Conservation (phyloP, 805 yeast genomes). For the Vanderwaltozyma tropicalis region DNA sequence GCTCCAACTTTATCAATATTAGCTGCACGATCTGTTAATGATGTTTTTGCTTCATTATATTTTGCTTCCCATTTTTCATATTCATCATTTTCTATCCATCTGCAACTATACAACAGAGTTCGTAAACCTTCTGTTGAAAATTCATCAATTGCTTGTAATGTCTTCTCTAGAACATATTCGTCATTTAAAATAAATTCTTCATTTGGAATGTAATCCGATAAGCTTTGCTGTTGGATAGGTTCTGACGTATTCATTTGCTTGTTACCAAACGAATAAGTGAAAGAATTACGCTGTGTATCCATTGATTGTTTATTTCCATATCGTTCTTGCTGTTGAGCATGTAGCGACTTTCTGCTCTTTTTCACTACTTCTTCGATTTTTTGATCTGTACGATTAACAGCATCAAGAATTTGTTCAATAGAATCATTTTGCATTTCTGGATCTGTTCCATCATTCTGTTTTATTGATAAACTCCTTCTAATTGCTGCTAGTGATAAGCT, state of each 20-base stretch:
- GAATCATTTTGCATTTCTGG: slow-evolving; percentile 30
- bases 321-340: slow-evolving; percentile 45
- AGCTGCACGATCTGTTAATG: slow-evolving; percentile 54
- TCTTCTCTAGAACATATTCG: slow-evolving; percentile 67
- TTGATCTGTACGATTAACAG: slow-evolving; percentile 35
- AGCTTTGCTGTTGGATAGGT: neutral
- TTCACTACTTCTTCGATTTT: slow-evolving; percentile 45
- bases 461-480: slow-evolving; percentile 20
- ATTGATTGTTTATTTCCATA: slow-evolving; percentile 30
- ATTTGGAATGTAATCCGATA: slow-evolving; percentile 34
- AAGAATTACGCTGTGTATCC: no score
- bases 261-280: no score
- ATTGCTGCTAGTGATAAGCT: slow-evolving; percentile 26
- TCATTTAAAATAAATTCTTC: slow-evolving; percentile 60
- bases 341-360: slow-evolving; percentile 48
- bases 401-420: slow-evolving; percentile 40
- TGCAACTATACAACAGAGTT: slow-evolving; percentile 74
- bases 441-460: slow-evolving; percentile 12
- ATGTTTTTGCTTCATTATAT: slow-evolving; percentile 67
- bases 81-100: slow-evolving; percentile 50
- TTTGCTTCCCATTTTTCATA: slow-evolving; percentile 58
- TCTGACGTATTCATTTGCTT: neutral
- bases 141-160: slow-evolving; percentile 84
- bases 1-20: slow-evolving; percentile 67
- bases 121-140: slow-evolving; percentile 92